phyloP scores from a whole-genome alignment of 208 protist species.

The Trypanosomatidae sp. region DNA sequence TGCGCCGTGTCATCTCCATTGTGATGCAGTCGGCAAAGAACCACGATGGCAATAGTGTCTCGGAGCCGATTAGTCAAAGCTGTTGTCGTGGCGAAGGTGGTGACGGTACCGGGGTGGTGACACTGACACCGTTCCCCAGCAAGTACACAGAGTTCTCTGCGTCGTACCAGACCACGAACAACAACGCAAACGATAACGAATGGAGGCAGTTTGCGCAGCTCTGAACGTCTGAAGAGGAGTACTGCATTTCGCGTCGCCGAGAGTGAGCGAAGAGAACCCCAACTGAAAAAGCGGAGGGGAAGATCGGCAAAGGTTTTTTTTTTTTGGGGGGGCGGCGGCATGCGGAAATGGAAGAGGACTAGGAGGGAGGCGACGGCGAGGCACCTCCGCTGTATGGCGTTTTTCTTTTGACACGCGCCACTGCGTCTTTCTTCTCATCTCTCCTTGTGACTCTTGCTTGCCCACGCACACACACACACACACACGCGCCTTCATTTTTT shows the following conservation, averaged over 20 bases:
- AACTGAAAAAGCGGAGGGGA: not conserved
- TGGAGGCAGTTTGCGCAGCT: conserved; percentile 30
- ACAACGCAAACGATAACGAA: conserved; percentile 4
- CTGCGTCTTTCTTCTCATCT: not conserved
- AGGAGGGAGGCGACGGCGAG: not conserved
- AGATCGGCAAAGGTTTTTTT: not conserved
- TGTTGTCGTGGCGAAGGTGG: conserved; percentile 8
- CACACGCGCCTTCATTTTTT: not conserved
- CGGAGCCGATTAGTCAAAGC: conserved; percentile 19
- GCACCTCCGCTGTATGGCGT: not conserved
- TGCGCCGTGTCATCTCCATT: conserved; percentile 36
- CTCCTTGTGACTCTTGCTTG: not conserved
- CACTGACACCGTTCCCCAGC: conserved; percentile 6
- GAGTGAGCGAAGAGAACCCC: not conserved
- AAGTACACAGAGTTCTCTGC: conserved; percentile 30
- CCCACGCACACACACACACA: not conserved
- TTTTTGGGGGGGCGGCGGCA: not conserved
- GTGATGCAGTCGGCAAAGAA: conserved; percentile 42
- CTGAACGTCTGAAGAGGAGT: not conserved
- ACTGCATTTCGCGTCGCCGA: not conserved
- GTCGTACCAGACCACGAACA: conserved; percentile 20
- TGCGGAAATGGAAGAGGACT: not conserved
- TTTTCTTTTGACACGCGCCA: not conserved
- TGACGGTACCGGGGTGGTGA: not conserved
- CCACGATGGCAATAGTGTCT: conserved; percentile 9